phyloP scores from a whole-genome alignment of 768 basidiomycete species.

The Wakefieldia striispora region DNA sequence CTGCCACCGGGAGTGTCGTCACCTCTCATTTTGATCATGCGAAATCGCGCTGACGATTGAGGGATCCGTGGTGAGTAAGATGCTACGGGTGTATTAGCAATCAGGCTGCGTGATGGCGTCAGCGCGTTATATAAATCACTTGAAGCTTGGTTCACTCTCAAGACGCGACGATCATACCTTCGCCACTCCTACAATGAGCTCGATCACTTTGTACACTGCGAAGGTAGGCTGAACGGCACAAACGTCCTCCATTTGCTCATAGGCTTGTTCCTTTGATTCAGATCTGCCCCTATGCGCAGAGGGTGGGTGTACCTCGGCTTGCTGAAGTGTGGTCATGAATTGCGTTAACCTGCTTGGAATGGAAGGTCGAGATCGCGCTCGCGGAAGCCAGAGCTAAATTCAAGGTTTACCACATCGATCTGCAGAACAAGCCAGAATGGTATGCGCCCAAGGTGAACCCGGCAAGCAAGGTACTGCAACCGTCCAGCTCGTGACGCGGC shows the following conservation, averaged over 20 bases:
- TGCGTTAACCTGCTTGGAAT: neutral
- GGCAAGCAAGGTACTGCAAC: slow-evolving; percentile 53
- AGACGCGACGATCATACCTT: too few species aligned
- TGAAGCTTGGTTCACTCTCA: neutral
- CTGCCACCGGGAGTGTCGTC: too few species aligned
- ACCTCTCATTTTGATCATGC: too few species aligned
- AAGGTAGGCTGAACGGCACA: slow-evolving; percentile 33
- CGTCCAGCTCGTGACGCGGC: neutral
- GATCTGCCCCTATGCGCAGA: slow-evolving; percentile 60
- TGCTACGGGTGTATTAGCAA: neutral
- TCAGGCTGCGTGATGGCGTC: neutral
- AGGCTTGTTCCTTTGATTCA: slow-evolving; percentile 14
- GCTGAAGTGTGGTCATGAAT: neutral
- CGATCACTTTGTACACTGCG: slow-evolving; percentile 46
- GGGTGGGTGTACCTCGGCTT: slow-evolving; percentile 36
- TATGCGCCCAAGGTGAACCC: slow-evolving; percentile 65
- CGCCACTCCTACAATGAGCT: slow-evolving; percentile 8
- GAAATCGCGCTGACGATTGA: too few species aligned
- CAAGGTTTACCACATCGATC: slow-evolving; percentile 55
- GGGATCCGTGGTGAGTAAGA: too few species aligned
- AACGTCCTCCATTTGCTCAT: neutral
- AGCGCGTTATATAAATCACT: slow-evolving; percentile 2
- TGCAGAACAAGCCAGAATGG: slow-evolving; percentile 68
- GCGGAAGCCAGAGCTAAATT: slow-evolving; percentile 50
- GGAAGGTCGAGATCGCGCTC: slow-evolving; percentile 59